Evolutionary conservation across 2,329 filamentous ascomycete species (phyloP), one percentile per base, ranked within the genome.

Genomic region (Paramyrothecium sp.): DNA sequence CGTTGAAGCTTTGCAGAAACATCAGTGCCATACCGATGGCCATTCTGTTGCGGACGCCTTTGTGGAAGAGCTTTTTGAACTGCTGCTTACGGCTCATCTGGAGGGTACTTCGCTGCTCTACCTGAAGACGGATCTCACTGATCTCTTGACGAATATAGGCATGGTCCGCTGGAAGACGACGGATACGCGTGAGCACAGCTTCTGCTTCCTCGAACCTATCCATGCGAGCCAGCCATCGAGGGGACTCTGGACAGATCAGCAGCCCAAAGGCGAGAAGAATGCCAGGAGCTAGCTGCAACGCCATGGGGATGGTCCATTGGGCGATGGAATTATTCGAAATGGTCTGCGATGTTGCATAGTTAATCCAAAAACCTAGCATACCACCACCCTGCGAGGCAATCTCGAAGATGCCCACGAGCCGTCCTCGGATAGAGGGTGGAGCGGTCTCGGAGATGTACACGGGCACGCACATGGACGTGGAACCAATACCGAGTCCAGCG

Each of bases 181-280:
- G 70, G 19, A 77, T 67, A 48, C 61, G 62, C 2, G 67, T 59
- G 1, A 78, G 67, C 0, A 76, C 68, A 5, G 30, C 56, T 8
- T 66, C 62, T 2, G 68, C 71, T 21, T 79, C 75, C 48, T 87
- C 84, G 77, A 82, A 85, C 56, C 78, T 74, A 60, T 87, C 84
- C 58, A 81, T 75, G 57, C 81, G 80, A 10, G 84, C 84, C 2
- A 87, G 75, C 78, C 80, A 87, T 41, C 85, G 80, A 7, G 84
- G 84, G 1, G 83, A 86, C 64, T 87, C 84, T 48, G 82, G 81
- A 73, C 82, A 85, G 61, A 86, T 73, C 13, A 81, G 66, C 75
- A 87, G 87, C 61, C 80, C 80, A 38, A 73, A 55, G 51, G 82
- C 74, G 20, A 88, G 78, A 26, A 85, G 73, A 3, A 81, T 65